Percentiles rank a stretch among this genome's conserved stretches.
These are phyloP conservation scores for Pythium utonaiense DNA, from an alignment of 352 stramenopile genomes.

Conservation along the genomic window DNA sequence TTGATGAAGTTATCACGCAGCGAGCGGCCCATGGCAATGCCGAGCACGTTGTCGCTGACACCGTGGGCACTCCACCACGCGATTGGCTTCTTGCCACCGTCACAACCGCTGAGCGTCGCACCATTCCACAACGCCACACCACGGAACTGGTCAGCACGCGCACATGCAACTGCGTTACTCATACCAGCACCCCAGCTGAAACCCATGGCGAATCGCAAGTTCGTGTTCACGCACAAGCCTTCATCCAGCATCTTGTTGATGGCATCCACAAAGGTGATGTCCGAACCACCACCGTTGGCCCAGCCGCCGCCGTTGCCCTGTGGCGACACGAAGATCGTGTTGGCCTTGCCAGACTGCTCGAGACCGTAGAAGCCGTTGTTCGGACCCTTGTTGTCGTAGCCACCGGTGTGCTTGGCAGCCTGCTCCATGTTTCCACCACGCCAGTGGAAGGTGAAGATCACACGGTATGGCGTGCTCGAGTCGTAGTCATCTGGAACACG, in stretches of 20 bases:
- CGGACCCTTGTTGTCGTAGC: conserved; percentile 18
- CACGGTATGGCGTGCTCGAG: conserved; percentile 15
- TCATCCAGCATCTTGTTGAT: conserved; percentile 27
- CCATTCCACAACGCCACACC: conserved; percentile 24
- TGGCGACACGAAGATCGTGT: conserved; percentile 31
- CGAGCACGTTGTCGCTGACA: conserved; percentile 28
- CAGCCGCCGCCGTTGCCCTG: conserved; percentile 21
- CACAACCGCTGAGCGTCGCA: conserved; percentile 22
- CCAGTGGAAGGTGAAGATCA: conserved; percentile 36
- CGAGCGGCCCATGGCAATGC: conserved; percentile 19
- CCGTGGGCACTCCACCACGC: conserved; percentile 25
- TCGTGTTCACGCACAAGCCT: conserved; percentile 27
- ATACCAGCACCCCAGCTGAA: conserved; percentile 34
- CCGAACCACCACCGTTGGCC: conserved; percentile 24
- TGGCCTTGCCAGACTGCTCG: conserved; percentile 13
- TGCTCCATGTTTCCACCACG: conserved; percentile 26
- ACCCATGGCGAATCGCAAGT: conserved; percentile 33
- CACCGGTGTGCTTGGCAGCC: conserved; percentile 29
- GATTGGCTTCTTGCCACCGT: conserved; percentile 22
- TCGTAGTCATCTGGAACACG: conserved; percentile 30
- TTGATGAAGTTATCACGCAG: conserved; percentile 31
- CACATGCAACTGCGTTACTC: conserved; percentile 26
- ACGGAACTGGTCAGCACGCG: conserved; percentile 24
- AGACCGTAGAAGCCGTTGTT: conserved; percentile 27
- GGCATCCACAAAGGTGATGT: conserved; percentile 29